Conservation (phyloP, 2,329 filamentous ascomycete genomes). For the Phaeomoniella chlamydospora region DNA sequence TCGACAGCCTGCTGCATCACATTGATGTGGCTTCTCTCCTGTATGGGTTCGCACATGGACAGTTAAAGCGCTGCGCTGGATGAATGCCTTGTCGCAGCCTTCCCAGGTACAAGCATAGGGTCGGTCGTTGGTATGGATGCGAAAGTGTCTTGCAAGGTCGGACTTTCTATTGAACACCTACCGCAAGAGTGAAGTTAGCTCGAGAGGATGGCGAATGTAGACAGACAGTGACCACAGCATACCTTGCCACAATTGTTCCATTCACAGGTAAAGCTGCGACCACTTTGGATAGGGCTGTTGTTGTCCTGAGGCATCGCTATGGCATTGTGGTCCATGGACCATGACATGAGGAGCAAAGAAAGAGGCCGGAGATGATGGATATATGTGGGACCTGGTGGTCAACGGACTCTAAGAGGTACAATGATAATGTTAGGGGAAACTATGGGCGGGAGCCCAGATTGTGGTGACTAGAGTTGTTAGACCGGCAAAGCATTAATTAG, state of each 20-base stretch:
- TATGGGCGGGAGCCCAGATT: background rate
- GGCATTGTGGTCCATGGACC: background rate
- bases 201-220: background rate
- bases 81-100: slow-evolving; percentile 32
- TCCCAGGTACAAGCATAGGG: slow-evolving; percentile 29
- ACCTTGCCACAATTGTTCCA: slow-evolving; percentile 30
- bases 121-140: slow-evolving; percentile 32
- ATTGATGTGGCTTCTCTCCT: slow-evolving; percentile 28
- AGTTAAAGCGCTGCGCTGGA: slow-evolving; percentile 32
- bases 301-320: background rate
- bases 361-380: background rate
- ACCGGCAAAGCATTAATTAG: background rate
- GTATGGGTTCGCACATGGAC: slow-evolving; percentile 29
- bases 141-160: slow-evolving; percentile 29
- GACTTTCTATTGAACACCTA: slow-evolving; percentile 35
- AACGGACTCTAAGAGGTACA: background rate
- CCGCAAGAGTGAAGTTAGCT: slow-evolving; percentile 1
- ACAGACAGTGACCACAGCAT: slow-evolving; percentile 4
- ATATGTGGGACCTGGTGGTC: background rate
- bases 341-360: background rate
- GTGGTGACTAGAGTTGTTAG: too few species aligned
- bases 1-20: slow-evolving; percentile 24
- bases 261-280: slow-evolving; percentile 27
- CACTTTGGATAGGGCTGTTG: slow-evolving; percentile 9
- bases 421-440: background rate